These are phyloP conservation scores for Cucurbita pepo DNA, from an alignment of 306 rosid genomes.

Conservation along the genomic window DNA sequence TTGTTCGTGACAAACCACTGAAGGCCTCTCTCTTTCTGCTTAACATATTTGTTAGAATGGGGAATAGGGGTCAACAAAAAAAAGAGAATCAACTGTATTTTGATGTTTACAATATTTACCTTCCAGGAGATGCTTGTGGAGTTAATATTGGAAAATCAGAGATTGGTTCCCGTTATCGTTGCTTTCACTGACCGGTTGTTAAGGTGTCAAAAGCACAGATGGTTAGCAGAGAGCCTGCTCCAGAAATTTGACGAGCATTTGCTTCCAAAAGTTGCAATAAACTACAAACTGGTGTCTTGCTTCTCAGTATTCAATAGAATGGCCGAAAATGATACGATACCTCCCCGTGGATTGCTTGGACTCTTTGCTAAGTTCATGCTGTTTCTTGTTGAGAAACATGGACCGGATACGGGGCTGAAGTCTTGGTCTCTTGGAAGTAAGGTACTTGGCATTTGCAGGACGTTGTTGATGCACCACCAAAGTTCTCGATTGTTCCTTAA, in stretches of 20 bases:
- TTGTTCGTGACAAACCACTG: background rate
- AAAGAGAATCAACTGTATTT: background rate
- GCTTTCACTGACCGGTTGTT: constrained; percentile 66
- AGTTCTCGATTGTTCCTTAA: constrained; percentile 78
- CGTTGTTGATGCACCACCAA: constrained; percentile 73
- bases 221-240: constrained; percentile 85
- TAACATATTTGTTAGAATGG: background rate
- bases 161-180: constrained; percentile 72
- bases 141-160: constrained; percentile 54
- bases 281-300: constrained; percentile 61
- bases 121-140: constrained; percentile 69
- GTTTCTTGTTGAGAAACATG: constrained; percentile 80
- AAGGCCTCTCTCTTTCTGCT: background rate
- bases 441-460: constrained; percentile 85
- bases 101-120: background rate
- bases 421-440: constrained; percentile 93
- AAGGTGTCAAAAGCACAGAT: constrained; percentile 63
- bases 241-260: constrained; percentile 79
- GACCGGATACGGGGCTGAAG: constrained; percentile 56
- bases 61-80: background rate
- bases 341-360: constrained; percentile 60
- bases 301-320: constrained; percentile 76
- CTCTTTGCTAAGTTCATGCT: constrained; percentile 63
- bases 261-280: constrained; percentile 65
- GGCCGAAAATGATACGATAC: constrained; percentile 65